Evolutionary conservation across 2,329 filamentous ascomycete genomes (phyloP), one percentile per base, ranked within the genome.

Genomic region (Drechmeria coniospora): DNA sequence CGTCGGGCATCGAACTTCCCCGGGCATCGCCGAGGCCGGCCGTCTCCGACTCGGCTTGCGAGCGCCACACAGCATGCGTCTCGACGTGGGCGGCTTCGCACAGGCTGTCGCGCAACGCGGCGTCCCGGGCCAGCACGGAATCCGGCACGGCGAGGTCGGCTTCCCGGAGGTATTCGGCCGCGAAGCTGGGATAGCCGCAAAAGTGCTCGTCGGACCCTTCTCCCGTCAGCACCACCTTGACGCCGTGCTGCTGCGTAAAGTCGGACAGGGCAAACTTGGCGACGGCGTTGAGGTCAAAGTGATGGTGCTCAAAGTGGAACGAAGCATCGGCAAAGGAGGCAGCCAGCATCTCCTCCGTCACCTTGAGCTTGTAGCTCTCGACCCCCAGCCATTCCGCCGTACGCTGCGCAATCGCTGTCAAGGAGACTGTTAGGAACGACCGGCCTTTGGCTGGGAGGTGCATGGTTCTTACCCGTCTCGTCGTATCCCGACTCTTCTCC

Each of bases 141-240:
- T 47, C 36, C 1, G 45, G 40, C 43, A 44, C 48, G n/a, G 53
- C 35, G 6, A 26, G 27, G 36, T 71, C 67, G 1, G 54, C 38
- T 36, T 68, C 65, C 8, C 55, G 51, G 2, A 72, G 49, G 28
- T 55, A 57, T 28, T 69, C 63, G 1, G 53, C 44, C 1, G 54
- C 38, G 30, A 61, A 62, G 25, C 53, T 46, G 0, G 51, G 44
- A 34, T 71, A 72, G 17, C 67, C 67, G 2, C 50, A 57, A 39
- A 71, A 70, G 27, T 60, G 52, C 46, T 70, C 66, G 34, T 70
- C 66, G 7, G 61, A 46, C 4, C 63, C 63, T 38, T 67, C 61
- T 14, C 57, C 56, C 0, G 63, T 68, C 4, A 72, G 45, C 3
- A 72, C 57, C 4, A 69, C 65, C 32, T 66, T 66, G 41, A 62